Conservation (phyloP, 176 grass and related monocot genomes). For the Eragrostis curvula region DNA sequence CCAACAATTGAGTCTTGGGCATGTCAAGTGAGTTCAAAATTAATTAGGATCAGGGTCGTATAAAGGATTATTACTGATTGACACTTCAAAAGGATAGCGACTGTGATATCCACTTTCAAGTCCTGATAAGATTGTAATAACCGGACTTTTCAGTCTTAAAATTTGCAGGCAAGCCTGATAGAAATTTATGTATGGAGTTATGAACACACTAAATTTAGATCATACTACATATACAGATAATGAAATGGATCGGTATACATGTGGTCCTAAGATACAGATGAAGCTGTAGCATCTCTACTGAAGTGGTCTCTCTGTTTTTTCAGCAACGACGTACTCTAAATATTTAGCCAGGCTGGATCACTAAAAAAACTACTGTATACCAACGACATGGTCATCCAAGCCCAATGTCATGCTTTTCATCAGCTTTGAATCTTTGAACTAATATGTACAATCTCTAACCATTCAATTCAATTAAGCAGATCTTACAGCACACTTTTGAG, state of each 20-base stretch:
- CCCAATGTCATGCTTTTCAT: not conserved
- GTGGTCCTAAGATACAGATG: no score
- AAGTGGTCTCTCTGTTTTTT: not conserved
- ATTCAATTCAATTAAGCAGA: not conserved
- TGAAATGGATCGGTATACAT: not conserved
- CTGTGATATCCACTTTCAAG: not conserved
- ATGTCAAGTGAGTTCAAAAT: not conserved
- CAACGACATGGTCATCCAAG: no score
- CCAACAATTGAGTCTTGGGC: not conserved
- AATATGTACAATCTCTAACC: not conserved
- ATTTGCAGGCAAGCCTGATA: not conserved
- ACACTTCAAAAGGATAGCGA: not conserved
- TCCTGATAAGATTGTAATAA: not conserved
- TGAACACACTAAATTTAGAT: not conserved
- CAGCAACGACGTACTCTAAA: not conserved
- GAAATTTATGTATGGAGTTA: not conserved
- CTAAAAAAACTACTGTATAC: not conserved
- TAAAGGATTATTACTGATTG: not conserved
- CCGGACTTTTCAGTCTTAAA: not conserved
- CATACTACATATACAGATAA: not conserved
- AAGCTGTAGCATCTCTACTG: not conserved
- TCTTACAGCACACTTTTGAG: not conserved
- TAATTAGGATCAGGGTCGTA: not conserved
- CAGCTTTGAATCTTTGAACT: not conserved
- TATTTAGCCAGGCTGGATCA: not conserved